phyloP scores from a whole-genome alignment of 1,284 basidiomycete species.

The Papiliotrema laurentii region DNA sequence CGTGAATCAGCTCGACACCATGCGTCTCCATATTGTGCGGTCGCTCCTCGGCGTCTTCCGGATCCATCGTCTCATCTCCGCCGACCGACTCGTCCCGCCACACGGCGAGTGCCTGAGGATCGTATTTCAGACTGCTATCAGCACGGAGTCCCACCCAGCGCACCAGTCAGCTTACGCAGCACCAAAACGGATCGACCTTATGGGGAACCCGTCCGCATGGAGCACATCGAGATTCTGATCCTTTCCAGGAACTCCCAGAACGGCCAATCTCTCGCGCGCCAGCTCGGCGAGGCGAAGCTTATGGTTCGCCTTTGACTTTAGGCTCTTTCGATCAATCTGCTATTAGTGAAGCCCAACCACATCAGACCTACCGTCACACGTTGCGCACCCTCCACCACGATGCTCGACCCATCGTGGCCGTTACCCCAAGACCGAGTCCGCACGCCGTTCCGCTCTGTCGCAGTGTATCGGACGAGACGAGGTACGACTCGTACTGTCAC shows the following conservation, averaged over 20 bases:
- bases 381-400: constrained; percentile 52
- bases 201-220: background rate
- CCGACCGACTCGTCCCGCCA: background rate
- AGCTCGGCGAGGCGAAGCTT: constrained; percentile 7
- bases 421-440: constrained; percentile 55
- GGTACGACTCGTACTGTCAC: constrained; percentile 54
- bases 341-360: background rate
- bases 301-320: constrained; percentile 4
- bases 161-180: background rate
- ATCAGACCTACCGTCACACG: constrained; percentile 45
- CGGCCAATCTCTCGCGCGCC: constrained; percentile 1
- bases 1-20: constrained; percentile 1
- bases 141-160: background rate
- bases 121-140: background rate
- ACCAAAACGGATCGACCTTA: background rate
- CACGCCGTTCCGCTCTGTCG: constrained; percentile 52
- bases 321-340: background rate
- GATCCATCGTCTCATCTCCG: background rate
- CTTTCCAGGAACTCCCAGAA: background rate
- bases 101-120: background rate
- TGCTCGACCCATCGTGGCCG: constrained; percentile 55
- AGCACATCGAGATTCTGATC: background rate
- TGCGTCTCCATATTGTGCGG: constrained; percentile 3
- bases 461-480: constrained; percentile 52
- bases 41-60: background rate